Conservation (phyloP, 352 stramenopile species). For the Phytophthora multivora region DNA sequence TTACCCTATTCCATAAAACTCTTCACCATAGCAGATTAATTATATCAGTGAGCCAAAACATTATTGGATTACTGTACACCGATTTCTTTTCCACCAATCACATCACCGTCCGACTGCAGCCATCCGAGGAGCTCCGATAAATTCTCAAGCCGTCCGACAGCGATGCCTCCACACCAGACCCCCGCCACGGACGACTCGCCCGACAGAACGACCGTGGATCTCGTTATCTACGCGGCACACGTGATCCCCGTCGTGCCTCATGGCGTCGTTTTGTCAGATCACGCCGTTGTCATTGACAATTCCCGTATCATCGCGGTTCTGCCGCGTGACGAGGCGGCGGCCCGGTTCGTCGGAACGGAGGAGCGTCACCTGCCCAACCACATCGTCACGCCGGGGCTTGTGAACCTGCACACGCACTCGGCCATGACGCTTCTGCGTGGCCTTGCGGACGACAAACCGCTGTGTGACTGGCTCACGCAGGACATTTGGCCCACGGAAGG, state of each 20-base stretch:
- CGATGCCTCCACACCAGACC: slow-evolving; percentile 34
- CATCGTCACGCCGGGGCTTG: slow-evolving; percentile 84
- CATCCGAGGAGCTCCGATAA: neutral
- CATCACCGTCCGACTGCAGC: neutral
- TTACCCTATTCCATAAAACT: neutral
- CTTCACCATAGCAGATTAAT: no score
- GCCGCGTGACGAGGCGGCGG: slow-evolving; percentile 51
- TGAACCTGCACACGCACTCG: slow-evolving; percentile 90
- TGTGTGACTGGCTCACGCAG: slow-evolving; percentile 83
- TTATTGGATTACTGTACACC: no score
- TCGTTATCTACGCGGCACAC: slow-evolving; percentile 78
- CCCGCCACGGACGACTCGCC: slow-evolving; percentile 1
- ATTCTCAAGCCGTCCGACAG: no score
- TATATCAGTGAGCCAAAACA: no score
- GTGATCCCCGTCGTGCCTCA: slow-evolving; percentile 84
- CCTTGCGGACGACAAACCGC: slow-evolving; percentile 85
- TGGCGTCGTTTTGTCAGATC: slow-evolving; percentile 71
- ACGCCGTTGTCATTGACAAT: slow-evolving; percentile 74
- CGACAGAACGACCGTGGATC: slow-evolving; percentile 51
- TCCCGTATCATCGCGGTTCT: slow-evolving; percentile 81
- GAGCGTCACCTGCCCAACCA: slow-evolving; percentile 60
- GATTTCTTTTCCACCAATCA: slow-evolving; percentile 11
- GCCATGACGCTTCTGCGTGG: slow-evolving; percentile 87
- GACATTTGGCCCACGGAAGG: slow-evolving; percentile 89
- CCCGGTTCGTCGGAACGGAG: slow-evolving; percentile 50